Conservation (phyloP, 164 flowering plant species). For the Piper betle region DNA sequence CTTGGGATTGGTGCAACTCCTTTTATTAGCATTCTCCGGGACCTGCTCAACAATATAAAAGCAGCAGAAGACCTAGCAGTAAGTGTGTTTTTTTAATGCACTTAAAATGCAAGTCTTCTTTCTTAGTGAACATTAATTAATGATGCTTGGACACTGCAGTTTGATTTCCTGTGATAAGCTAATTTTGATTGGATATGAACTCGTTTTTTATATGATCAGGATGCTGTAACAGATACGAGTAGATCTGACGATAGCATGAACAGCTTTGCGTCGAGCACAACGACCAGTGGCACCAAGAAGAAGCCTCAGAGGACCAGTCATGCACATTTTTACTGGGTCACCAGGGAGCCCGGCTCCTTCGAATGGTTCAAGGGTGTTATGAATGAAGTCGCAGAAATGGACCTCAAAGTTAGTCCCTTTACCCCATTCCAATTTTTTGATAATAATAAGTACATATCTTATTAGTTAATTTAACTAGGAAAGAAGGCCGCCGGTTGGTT, state of each 20-base stretch:
- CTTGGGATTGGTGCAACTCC: constrained; percentile 99
- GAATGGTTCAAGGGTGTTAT: constrained; percentile 99
- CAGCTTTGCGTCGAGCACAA: constrained; percentile 42
- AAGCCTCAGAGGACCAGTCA: constrained; percentile 41
- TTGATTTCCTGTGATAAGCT: no score
- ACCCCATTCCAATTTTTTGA: neutral
- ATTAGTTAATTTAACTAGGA: neutral
- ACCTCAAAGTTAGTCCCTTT: constrained; percentile 48
- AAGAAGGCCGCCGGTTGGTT: neutral
- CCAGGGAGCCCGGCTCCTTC: constrained; percentile 88
- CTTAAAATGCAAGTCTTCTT: neutral
- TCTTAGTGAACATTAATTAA: neutral
- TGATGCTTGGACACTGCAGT: neutral
- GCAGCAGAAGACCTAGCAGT: constrained; percentile 48
- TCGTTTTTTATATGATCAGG: constrained; percentile 20
- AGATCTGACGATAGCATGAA: constrained; percentile 58
- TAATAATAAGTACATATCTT: neutral
- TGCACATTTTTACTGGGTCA: constrained; percentile 96
- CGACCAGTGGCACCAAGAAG: constrained; percentile 29
- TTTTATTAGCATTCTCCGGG: constrained; percentile 85
- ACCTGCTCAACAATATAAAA: constrained; percentile 58
- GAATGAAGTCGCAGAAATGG: constrained; percentile 92
- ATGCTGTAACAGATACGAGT: constrained; percentile 53
- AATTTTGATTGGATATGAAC: no score
- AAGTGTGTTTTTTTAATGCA: constrained; percentile 4